Conservation (phyloP, 2,329 filamentous ascomycete species). For the Ceratocystis papillata region DNA sequence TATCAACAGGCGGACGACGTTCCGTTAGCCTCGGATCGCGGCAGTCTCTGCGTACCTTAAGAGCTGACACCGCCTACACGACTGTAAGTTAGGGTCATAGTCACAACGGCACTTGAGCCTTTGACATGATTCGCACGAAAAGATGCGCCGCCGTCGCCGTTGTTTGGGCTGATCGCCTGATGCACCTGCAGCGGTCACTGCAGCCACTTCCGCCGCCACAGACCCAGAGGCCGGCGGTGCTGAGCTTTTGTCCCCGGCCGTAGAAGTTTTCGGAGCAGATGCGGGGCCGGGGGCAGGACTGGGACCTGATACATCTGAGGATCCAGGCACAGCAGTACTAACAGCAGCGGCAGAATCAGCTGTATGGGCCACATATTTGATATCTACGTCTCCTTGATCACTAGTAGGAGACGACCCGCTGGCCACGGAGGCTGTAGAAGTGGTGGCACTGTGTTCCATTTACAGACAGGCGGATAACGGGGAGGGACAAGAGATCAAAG, state of each 20-base stretch:
- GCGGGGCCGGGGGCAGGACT: not conserved
- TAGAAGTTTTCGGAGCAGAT: not conserved
- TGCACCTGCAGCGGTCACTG: constrained; percentile 10
- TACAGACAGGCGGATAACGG: not conserved
- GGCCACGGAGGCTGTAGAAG: constrained; percentile 11
- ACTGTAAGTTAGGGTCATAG: constrained; percentile 21
- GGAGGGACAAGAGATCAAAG: not conserved
- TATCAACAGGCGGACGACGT: not conserved
- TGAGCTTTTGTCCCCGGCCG: not conserved
- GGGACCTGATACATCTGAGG: not conserved
- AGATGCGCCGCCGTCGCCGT: constrained; percentile 20
- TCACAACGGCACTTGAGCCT: constrained; percentile 23
- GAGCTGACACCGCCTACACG: constrained; percentile 22
- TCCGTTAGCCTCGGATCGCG: not conserved
- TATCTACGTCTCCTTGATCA: constrained; percentile 1
- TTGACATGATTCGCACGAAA: constrained; percentile 23
- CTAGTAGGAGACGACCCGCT: constrained; percentile 15
- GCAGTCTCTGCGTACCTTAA: constrained; percentile 10
- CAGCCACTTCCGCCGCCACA: constrained; percentile 20
- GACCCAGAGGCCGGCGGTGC: constrained; percentile 14
- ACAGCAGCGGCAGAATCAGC: not conserved
- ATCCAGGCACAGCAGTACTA: not conserved
- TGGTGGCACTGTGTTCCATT: constrained; percentile 14
- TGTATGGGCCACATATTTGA: not conserved
- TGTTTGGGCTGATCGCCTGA: constrained; percentile 19